phyloP scores from a whole-genome alignment of 2,329 filamentous ascomycete species.

The Zasmidium citrigriseum region DNA sequence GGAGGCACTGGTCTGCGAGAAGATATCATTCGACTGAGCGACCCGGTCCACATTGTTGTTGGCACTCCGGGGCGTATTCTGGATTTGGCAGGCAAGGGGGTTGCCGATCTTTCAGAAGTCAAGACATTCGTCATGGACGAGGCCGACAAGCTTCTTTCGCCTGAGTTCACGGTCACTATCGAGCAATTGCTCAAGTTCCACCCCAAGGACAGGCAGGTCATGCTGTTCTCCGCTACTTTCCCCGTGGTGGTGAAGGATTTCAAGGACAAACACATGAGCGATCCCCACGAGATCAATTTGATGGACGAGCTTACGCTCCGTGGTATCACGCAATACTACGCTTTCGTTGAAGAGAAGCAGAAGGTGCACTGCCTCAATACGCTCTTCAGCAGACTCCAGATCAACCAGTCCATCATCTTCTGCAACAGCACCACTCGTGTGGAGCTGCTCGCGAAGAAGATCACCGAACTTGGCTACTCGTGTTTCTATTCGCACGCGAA shows the following conservation, averaged over 20 bases:
- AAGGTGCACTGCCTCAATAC: slow-evolving; percentile 99
- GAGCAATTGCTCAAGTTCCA: slow-evolving; percentile 95
- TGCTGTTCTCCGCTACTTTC: slow-evolving; percentile 99
- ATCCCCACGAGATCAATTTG: slow-evolving; percentile 97
- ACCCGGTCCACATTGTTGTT: slow-evolving; percentile 95
- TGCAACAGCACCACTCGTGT: slow-evolving; percentile 99
- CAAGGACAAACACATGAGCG: slow-evolving; percentile 95
- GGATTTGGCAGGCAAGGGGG: slow-evolving; percentile 92
- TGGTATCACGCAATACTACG: slow-evolving; percentile 98
- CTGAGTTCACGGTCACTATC: slow-evolving; percentile 96
- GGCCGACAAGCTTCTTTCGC: slow-evolving; percentile 94
- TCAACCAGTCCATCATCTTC: slow-evolving; percentile 99
- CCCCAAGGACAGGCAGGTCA: slow-evolving; percentile 95
- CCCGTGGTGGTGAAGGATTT: slow-evolving; percentile 96
- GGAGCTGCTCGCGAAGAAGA: slow-evolving; percentile 96
- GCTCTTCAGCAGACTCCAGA: slow-evolving; percentile 97
- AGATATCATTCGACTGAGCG: slow-evolving; percentile 92
- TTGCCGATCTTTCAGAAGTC: slow-evolving; percentile 93
- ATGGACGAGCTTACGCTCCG: slow-evolving; percentile 99
- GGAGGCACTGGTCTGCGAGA: slow-evolving; percentile 93
- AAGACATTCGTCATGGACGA: slow-evolving; percentile 99
- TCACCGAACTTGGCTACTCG: slow-evolving; percentile 97
- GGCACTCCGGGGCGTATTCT: slow-evolving; percentile 95
- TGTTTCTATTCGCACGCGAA: slow-evolving; percentile 99
- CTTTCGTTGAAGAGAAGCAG: slow-evolving; percentile 98